Conservation (phyloP, 176 grass and related monocot genomes). For the Cenchrus purpureus region DNA sequence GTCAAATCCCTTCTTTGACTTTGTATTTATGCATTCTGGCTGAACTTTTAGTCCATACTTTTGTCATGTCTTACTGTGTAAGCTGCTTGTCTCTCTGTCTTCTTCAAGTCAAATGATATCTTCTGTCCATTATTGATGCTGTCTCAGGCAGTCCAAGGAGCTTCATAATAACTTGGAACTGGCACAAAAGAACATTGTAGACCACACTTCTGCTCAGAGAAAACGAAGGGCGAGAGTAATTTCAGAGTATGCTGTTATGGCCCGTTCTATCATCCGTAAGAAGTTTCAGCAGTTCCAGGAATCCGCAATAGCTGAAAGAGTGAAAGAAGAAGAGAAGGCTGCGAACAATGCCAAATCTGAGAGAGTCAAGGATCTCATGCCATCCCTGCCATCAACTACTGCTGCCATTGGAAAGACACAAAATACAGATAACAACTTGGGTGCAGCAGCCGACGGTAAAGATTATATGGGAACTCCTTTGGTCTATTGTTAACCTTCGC, state of each 20-base stretch:
- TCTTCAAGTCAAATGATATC: constrained; percentile 12
- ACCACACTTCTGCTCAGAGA: constrained; percentile 54
- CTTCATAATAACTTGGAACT: constrained; percentile 58
- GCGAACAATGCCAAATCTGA: constrained; percentile 26
- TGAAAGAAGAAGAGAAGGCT: constrained; percentile 37
- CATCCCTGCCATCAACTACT: background rate
- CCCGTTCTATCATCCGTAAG: constrained; percentile 63
- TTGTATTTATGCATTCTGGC: background rate
- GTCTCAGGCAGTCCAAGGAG: constrained; percentile 67
- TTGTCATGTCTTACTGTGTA: constrained; percentile 16
- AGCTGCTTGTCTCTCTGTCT: constrained; percentile 19
- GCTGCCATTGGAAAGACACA: constrained; percentile 19
- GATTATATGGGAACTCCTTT: background rate
- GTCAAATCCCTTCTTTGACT: constrained; percentile 10
- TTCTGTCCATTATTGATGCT: constrained; percentile 23
- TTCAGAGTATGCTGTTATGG: constrained; percentile 61
- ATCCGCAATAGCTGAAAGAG: constrained; percentile 55
- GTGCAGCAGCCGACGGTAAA: constrained; percentile 32
- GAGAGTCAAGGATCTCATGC: constrained; percentile 27
- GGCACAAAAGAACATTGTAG: constrained; percentile 60
- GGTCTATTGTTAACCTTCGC: background rate
- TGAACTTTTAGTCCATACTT: constrained; percentile 24
- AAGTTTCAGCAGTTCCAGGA: constrained; percentile 65
- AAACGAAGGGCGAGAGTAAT: constrained; percentile 67
- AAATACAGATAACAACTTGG: constrained; percentile 26